Conservation (phyloP, 1,284 basidiomycete species). For the Rhodotorula mucilaginosa region DNA sequence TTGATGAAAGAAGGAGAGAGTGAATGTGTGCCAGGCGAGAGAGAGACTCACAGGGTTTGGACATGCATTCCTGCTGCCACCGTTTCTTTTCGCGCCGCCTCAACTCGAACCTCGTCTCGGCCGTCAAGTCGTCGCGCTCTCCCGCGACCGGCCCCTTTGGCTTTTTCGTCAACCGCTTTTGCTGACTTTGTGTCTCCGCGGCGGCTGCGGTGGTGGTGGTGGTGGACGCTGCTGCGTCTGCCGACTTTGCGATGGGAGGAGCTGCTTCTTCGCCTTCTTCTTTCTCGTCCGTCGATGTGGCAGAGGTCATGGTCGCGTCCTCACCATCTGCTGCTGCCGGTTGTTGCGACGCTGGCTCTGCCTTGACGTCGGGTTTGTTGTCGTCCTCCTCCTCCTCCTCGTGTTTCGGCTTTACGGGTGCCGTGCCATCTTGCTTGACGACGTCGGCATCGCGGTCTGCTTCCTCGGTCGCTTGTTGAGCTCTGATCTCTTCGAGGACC, state of each 20-base stretch:
- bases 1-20: too few relatives aligned
- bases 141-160: background rate
- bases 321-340: conserved; percentile 32
- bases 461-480: conserved; percentile 53
- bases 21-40: background rate
- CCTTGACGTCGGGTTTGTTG: conserved; percentile 70
- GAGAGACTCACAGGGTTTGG: conserved; percentile 33
- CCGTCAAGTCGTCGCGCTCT: conserved; percentile 7
- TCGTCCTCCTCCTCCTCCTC: conserved; percentile 37
- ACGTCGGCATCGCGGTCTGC: conserved; percentile 53
- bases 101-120: conserved; percentile 27
- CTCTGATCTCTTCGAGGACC: conserved; percentile 69
- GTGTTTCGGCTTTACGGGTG: conserved; percentile 46
- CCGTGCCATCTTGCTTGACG: conserved; percentile 52
- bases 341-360: background rate
- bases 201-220: too few relatives aligned
- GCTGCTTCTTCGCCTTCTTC: conserved; percentile 41
- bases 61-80: conserved; percentile 30
- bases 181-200: conserved; percentile 13
- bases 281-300: conserved; percentile 49
- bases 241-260: background rate
- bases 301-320: conserved; percentile 29
- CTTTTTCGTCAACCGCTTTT: conserved; percentile 8
- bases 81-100: conserved; percentile 24
- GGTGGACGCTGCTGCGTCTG: background rate